Evolutionary conservation across 805 yeast genomes (phyloP), one percentile per base, ranked within the genome.

Genomic region (Starmerella stigmatis): DNA sequence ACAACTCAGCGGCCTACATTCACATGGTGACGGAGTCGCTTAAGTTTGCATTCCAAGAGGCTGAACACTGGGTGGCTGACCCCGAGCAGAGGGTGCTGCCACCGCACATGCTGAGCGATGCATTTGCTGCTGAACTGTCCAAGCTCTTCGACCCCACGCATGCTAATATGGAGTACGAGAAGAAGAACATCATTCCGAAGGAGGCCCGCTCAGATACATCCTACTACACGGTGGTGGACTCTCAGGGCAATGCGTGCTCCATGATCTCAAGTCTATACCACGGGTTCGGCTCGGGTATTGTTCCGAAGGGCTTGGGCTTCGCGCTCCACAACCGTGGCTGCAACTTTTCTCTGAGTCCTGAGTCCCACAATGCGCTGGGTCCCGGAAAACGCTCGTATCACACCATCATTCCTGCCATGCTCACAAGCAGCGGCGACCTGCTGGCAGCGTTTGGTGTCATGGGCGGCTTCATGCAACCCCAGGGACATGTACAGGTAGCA

Each of bases 401-500:
- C 57, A 84, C 94, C 0, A 83, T 83, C 47, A 82, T 83, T 48
- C 94, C 94, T 1, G 84, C 86, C 0, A 72, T 83, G 78, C 73
- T 83, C 25, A 83, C 94, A 12, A 60, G 65, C 3, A 15, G 17
- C 31, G 49, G 52, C 2, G 74, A 73, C 22, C 62, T 83, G n/a
- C 78, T 70, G 56, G 86, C 86, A 0, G 64, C 79, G n/a, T 79
- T 71, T 54, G 92, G 89, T 41, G 82, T 80, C 49, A 82, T 81
- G 86, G 94, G 94, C 15, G 94, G 89, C 0, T 83, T 77, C 64
- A 81, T 79, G 67, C 94, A 84, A 60, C 94, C 94, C 3, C 85
- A 81, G 55, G 88, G 88, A 2, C 94, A 83, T 54, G 76, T 83
- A 6, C 89, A 81, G 60, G 88, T 81, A 29, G 78, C 74, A 30